Conservation (phyloP, 2,329 filamentous ascomycete species). For the Neofusicoccum ribis region DNA sequence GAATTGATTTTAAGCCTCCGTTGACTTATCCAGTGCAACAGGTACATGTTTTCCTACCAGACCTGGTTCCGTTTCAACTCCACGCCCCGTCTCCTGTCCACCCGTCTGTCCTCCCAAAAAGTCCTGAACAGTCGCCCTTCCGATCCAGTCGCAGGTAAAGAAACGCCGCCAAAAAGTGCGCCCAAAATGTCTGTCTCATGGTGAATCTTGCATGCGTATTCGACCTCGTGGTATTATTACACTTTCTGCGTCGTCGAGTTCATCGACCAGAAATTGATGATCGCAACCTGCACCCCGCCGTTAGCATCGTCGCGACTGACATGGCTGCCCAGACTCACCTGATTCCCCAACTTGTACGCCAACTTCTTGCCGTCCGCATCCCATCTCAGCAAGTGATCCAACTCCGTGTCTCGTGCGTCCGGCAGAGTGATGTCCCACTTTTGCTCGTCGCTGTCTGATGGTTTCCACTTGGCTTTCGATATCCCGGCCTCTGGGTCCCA, state of each 20-base stretch:
- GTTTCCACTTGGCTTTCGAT: slow-evolving; percentile 36
- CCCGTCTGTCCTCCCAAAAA: slow-evolving; percentile 5
- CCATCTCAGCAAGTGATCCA: slow-evolving; percentile 37
- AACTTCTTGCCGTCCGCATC: slow-evolving; percentile 40
- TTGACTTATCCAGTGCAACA: slow-evolving; percentile 16
- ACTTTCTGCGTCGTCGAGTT: slow-evolving; percentile 11
- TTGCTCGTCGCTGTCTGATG: slow-evolving; percentile 23
- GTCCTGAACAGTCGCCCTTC: not conserved
- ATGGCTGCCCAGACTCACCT: slow-evolving; percentile 26
- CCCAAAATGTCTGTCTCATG: slow-evolving; percentile 13
- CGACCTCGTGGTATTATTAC: slow-evolving; percentile 11
- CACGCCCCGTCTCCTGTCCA: slow-evolving; percentile 7
- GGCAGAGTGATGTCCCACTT: slow-evolving; percentile 21
- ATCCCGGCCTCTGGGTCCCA: slow-evolving; percentile 42
- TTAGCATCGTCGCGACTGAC: not conserved
- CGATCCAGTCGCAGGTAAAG: slow-evolving; percentile 4
- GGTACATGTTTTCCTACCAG: slow-evolving; percentile 17
- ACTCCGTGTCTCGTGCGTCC: slow-evolving; percentile 29
- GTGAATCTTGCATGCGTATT: slow-evolving; percentile 17
- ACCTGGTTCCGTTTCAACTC: slow-evolving; percentile 1
- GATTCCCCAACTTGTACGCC: slow-evolving; percentile 39
- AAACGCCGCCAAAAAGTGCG: slow-evolving; percentile 16
- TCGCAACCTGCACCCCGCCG: slow-evolving; percentile 32
- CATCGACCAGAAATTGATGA: slow-evolving; percentile 33
- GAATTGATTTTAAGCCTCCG: slow-evolving; percentile 5